Percentiles rank a stretch among this genome's conserved stretches.
These are phyloP conservation scores for Coniochaeta sp. DNA, from an alignment of 2,329 filamentous ascomycete genomes.

Conservation along the genomic window DNA sequence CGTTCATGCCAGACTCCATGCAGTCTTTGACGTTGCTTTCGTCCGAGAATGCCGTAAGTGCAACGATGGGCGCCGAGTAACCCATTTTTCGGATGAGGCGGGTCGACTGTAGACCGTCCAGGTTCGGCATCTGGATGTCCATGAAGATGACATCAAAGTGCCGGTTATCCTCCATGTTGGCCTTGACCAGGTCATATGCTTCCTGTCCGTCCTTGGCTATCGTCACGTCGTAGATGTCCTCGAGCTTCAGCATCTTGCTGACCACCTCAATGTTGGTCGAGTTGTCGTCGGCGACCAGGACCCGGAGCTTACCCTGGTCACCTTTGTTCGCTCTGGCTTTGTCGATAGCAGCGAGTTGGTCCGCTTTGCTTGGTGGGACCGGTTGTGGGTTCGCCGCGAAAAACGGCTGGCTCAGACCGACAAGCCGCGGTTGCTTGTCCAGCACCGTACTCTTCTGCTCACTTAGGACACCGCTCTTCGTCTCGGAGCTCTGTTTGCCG, in stretches of 20 bases:
- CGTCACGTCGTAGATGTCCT: constrained; percentile 79
- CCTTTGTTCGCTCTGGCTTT: constrained; percentile 55
- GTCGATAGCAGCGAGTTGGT: constrained; percentile 59
- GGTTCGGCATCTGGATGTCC: constrained; percentile 93
- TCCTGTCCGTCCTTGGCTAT: constrained; percentile 83
- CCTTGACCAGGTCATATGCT: constrained; percentile 78
- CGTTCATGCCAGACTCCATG: constrained; percentile 86
- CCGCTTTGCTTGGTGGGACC: constrained; percentile 34
- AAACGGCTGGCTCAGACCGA: constrained; percentile 78
- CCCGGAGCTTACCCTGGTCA: constrained; percentile 58
- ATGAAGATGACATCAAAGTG: constrained; percentile 88
- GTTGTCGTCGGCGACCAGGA: constrained; percentile 74
- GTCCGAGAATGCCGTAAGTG: constrained; percentile 82
- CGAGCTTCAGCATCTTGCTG: constrained; percentile 62
- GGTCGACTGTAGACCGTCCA: constrained; percentile 83
- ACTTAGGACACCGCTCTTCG: constrained; percentile 1
- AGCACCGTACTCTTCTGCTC: constrained; percentile 34
- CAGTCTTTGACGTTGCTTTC: constrained; percentile 83
- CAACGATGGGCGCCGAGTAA: constrained; percentile 82
- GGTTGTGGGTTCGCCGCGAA: constrained; percentile 45
- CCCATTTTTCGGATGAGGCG: constrained; percentile 78
- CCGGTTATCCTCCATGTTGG: constrained; percentile 64
- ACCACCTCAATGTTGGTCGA: constrained; percentile 51
- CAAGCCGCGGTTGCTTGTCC: constrained; percentile 67
- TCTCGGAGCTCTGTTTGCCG: constrained; percentile 14